A percentile compares a stretch with the other conserved stretches of the same genome.
These are phyloP conservation scores for Fusarium dimerum DNA, from an alignment of 2,329 filamentous ascomycete species.

Conservation along the genomic window DNA sequence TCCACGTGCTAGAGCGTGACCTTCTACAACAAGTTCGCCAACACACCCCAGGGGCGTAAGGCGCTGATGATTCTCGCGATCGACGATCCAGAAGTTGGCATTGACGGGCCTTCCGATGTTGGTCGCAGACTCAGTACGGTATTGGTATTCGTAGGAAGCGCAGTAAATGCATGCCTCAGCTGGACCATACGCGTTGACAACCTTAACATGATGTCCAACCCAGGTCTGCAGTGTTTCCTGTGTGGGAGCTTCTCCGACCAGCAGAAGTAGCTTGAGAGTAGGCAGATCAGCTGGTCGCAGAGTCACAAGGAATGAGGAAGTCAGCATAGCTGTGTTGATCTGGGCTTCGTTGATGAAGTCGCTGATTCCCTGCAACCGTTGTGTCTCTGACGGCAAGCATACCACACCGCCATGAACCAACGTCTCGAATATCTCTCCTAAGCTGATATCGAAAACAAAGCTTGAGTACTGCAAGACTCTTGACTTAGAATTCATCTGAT, in stretches of 20 bases:
- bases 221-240: slow-evolving; percentile 1
- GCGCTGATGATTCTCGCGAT: neutral
- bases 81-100: neutral
- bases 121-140: neutral
- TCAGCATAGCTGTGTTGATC: neutral
- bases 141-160: neutral
- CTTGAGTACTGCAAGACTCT: slow-evolving; percentile 4
- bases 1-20: neutral
- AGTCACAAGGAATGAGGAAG: neutral
- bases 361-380: slow-evolving; percentile 1
- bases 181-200: slow-evolving; percentile 6
- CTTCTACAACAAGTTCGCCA: slow-evolving; percentile 4
- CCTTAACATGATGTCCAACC: no score
- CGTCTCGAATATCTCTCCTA: slow-evolving; percentile 1
- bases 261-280: neutral
- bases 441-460: slow-evolving; percentile 1
- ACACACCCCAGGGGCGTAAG: neutral
- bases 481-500: no score
- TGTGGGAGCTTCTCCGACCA: slow-evolving; percentile 1
- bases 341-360: neutral
- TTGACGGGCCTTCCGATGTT: slow-evolving; percentile 1
- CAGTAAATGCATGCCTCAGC: slow-evolving; percentile 5
- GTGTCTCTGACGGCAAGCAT: slow-evolving; percentile 1
- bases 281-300: neutral
- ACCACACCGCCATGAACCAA: slow-evolving; percentile 1